These are phyloP conservation scores for Populus hybrid DNA, from an alignment of 441 rosid genomes.

Conservation along the genomic window DNA sequence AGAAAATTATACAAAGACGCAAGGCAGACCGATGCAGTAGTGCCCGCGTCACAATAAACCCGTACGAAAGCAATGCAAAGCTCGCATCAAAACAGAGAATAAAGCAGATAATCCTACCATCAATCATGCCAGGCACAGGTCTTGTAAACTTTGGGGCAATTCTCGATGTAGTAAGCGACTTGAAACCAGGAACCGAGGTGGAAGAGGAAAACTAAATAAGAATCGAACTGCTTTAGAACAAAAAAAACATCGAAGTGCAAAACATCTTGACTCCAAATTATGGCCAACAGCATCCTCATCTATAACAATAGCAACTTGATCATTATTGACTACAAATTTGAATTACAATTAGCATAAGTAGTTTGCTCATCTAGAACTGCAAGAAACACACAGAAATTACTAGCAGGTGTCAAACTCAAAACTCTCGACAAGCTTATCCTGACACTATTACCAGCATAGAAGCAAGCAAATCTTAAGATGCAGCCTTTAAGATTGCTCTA, in stretches of 20 bases:
- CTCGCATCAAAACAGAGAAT: conserved; percentile 2
- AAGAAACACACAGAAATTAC: not conserved
- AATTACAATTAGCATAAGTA: conserved; percentile 36
- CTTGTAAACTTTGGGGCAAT: conserved; percentile 81
- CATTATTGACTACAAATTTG: conserved; percentile 92
- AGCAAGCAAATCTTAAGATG: too few species aligned
- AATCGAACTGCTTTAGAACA: not conserved
- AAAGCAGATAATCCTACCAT: conserved; percentile 52
- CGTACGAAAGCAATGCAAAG: conserved; percentile 5
- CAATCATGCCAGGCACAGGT: conserved; percentile 79
- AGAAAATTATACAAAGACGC: conserved; percentile 81
- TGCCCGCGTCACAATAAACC: conserved; percentile 92
- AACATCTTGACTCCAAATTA: conserved; percentile 30
- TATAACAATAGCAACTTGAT: conserved; percentile 90
- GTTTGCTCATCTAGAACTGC: not conserved
- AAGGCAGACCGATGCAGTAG: conserved; percentile 92
- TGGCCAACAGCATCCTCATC: conserved; percentile 53
- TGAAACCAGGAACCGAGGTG: conserved; percentile 85
- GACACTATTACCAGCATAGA: not conserved
- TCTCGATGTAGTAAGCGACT: conserved; percentile 85
- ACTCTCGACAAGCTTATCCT: not conserved
- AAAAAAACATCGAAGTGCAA: not conserved
- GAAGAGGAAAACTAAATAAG: conserved; percentile 12
- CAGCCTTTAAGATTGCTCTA: not conserved
- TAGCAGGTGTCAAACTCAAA: not conserved